phyloP scores from a whole-genome alignment of 306 rosid genomes.

The Quercus parvula region DNA sequence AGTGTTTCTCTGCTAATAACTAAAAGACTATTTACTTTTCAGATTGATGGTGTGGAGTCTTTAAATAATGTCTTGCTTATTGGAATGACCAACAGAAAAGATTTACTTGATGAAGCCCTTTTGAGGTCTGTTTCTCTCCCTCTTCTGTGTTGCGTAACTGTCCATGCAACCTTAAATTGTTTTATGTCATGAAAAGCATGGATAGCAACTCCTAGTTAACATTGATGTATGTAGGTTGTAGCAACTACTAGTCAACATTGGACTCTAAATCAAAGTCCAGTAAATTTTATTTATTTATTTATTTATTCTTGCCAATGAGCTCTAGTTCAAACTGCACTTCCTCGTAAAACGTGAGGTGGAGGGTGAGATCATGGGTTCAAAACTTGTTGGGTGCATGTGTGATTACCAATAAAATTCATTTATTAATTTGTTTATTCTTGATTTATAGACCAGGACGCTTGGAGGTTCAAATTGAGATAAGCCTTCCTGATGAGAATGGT shows the following conservation, averaged over 20 bases:
- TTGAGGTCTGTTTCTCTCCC: conserved; percentile 54
- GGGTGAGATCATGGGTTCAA: neutral
- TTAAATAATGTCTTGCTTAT: conserved; percentile 96
- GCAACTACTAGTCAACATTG: conserved; percentile 9
- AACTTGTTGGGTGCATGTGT: too few relatives aligned
- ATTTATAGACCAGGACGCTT: conserved; percentile 86
- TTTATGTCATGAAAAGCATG: conserved; percentile 13
- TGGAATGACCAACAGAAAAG: conserved; percentile 99
- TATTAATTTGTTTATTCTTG: conserved; percentile 15
- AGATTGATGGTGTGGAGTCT: conserved; percentile 99
- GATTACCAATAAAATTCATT: neutral
- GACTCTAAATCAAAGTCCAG: neutral
- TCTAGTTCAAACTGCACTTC: too few relatives aligned
- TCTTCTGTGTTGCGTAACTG: neutral
- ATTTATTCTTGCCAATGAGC: too few relatives aligned
- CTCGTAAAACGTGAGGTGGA: too few relatives aligned
- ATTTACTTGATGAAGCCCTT: conserved; percentile 98
- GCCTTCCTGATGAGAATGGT: conserved; percentile 98
- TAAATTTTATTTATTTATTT: too few relatives aligned
- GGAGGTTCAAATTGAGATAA: conserved; percentile 97
- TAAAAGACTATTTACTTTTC: conserved; percentile 34
- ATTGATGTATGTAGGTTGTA: conserved; percentile 3
- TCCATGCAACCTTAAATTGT: conserved; percentile 8
- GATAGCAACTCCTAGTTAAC: conserved; percentile 22
- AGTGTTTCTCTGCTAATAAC: conserved; percentile 8